Conservation (phyloP, 345 rosid genomes). For the Eutrema japonicum region DNA sequence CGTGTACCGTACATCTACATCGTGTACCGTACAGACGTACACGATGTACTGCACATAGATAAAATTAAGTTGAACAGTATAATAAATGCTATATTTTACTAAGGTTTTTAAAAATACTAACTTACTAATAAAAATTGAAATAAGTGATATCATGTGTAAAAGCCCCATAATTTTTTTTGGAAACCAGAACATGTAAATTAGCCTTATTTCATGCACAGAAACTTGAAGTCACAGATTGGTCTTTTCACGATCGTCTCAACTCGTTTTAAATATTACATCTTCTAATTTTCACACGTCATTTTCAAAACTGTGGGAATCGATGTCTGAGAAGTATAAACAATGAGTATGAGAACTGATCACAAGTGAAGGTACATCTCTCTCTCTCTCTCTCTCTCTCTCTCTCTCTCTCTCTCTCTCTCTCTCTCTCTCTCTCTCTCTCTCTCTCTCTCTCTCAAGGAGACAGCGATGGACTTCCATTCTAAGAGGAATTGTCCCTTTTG, state of each 20-base stretch:
- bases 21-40: too few species aligned
- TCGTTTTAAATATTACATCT: constrained; percentile 8
- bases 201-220: constrained; percentile 6
- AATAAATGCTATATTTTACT: too few species aligned
- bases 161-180: too few species aligned
- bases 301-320: constrained; percentile 30
- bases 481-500: constrained; percentile 32
- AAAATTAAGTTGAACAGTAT: too few species aligned
- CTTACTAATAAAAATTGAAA: too few species aligned
- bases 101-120: too few species aligned
- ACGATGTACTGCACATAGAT: too few species aligned
- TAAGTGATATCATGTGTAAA: too few species aligned
- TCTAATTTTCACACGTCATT: constrained; percentile 14
- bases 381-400: not conserved
- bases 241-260: not conserved
- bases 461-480: constrained; percentile 36
- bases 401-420: not conserved
- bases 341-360: constrained; percentile 23
- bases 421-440: not conserved
- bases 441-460: constrained; percentile 22
- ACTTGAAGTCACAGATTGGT: not conserved
- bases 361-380: constrained; percentile 9
- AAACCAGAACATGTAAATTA: not conserved
- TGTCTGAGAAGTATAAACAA: constrained; percentile 34
- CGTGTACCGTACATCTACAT: too few species aligned